Conservation (phyloP, 1,139 yeast species). For the Yamadazyma atlantica region DNA sequence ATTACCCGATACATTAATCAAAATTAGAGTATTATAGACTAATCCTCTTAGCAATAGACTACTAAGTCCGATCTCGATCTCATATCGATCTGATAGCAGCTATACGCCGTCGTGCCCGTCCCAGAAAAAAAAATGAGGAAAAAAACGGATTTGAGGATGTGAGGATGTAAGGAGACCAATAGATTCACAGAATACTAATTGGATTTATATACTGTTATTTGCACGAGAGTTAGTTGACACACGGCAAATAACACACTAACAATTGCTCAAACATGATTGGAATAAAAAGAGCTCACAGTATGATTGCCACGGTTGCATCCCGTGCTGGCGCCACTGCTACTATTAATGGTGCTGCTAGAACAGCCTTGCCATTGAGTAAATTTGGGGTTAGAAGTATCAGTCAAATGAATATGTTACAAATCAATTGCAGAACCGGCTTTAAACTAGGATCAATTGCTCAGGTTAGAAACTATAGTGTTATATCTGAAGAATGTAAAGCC, state of each 20-base stretch:
- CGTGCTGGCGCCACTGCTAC: background rate
- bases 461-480: slow-evolving; percentile 24
- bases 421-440: background rate
- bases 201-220: background rate
- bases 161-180: background rate
- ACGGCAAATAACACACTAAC: no score
- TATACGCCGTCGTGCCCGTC: no score
- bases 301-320: background rate
- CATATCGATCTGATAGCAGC: no score
- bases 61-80: no score
- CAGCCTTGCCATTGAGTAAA: background rate
- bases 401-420: background rate
- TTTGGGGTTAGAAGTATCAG: background rate
- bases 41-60: no score
- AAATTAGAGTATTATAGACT: no score
- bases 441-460: background rate
- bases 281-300: background rate
- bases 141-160: background rate
- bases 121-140: background rate
- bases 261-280: background rate
- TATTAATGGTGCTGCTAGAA: background rate
- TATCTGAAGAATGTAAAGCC: slow-evolving; percentile 42
- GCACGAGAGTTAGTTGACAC: no score
- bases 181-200: background rate
- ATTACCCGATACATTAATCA: no score